Percentiles rank a stretch among this genome's conserved stretches.
Evolutionary conservation across 2,329 filamentous ascomycete species (phyloP).

Genomic region (Pseudogymnoascus sp.): DNA sequence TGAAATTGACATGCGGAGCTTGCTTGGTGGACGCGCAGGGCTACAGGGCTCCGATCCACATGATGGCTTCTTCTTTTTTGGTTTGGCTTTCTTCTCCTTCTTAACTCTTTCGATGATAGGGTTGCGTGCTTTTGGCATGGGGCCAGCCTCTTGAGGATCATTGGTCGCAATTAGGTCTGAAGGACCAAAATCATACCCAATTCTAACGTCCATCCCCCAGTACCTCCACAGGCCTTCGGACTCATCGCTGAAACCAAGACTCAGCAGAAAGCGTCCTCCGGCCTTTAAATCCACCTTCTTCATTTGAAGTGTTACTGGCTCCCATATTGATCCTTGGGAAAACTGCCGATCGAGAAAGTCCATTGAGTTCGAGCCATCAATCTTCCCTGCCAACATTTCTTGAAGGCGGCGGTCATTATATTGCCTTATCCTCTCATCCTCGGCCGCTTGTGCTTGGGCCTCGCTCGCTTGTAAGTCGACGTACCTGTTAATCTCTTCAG

Average conservation of each 20-base stretch:
- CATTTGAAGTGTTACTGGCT: background rate
- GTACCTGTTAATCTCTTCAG: background rate
- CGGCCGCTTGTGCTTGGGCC: background rate
- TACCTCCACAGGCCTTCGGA: background rate
- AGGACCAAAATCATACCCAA: background rate
- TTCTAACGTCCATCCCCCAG: background rate
- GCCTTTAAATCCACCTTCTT: background rate
- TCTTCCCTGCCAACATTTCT: background rate
- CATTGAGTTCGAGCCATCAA: background rate
- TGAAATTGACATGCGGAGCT: background rate
- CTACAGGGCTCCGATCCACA: background rate
- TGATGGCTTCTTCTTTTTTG: background rate
- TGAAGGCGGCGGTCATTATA: background rate
- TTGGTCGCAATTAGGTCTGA: background rate
- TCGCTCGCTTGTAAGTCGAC: background rate
- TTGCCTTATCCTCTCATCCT: background rate
- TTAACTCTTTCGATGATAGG: background rate
- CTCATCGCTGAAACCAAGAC: background rate
- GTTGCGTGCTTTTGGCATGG: background rate
- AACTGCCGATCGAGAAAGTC: background rate
- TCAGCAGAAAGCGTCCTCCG: background rate
- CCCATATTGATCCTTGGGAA: constrained; percentile 1
- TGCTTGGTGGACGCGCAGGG: background rate
- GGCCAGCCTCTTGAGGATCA: background rate
- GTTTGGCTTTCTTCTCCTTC: background rate